Conservation (phyloP, 257 asterid species). For the Nicotiana otophora region DNA sequence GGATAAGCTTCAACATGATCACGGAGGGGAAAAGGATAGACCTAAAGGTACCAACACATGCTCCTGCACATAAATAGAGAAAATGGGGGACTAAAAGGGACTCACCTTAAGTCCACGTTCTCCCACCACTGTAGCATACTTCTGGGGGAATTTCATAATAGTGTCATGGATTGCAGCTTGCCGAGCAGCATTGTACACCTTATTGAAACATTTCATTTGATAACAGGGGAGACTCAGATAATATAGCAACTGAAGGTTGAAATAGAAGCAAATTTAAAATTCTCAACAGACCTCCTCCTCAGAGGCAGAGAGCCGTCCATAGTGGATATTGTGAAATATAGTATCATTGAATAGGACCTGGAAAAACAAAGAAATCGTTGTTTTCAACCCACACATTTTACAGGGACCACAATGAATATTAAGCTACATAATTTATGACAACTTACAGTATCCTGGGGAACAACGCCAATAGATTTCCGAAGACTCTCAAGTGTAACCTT, state of each 20-base stretch:
- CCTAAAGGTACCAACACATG: not conserved
- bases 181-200: slow-evolving; percentile 97
- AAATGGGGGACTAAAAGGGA: not conserved
- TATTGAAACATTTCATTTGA: slow-evolving; percentile 16
- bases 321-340: slow-evolving; percentile 86
- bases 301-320: slow-evolving; percentile 87
- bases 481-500: slow-evolving; percentile 85
- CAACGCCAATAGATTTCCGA: slow-evolving; percentile 86
- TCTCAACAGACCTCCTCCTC: slow-evolving; percentile 66
- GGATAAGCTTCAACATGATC: not conserved
- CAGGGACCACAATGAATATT: not conserved
- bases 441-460: slow-evolving; percentile 99
- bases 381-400: not conserved
- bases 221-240: slow-evolving; percentile 10
- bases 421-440: slow-evolving; percentile 9
- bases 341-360: slow-evolving; percentile 97
- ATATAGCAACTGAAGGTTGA: slow-evolving; percentile 2
- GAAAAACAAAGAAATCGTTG: slow-evolving; percentile 18
- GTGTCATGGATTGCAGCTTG: slow-evolving; percentile 92
- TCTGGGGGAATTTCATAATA: slow-evolving; percentile 79
- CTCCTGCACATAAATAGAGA: not conserved
- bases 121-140: slow-evolving; percentile 83
- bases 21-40: not conserved
- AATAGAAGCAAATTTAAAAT: not conserved
- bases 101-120: slow-evolving; percentile 98